Percentiles rank a stretch among this genome's conserved stretches.
These are phyloP conservation scores for Cronartium quercuum DNA, from an alignment of 1,284 basidiomycete species.

Conservation along the genomic window DNA sequence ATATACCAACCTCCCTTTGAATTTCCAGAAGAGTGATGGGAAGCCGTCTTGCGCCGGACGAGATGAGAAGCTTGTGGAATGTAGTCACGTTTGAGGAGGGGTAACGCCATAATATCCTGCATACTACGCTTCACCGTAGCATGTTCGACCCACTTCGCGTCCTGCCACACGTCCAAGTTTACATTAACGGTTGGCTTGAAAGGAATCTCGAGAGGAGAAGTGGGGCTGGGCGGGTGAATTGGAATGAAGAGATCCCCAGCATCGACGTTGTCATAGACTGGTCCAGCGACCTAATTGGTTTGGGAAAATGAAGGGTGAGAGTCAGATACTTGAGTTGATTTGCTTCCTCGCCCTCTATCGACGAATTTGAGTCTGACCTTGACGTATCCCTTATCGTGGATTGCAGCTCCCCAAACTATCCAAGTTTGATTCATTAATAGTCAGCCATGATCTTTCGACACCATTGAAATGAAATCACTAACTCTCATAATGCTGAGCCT, in stretches of 20 bases:
- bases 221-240: slow-evolving; percentile 9
- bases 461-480: neutral
- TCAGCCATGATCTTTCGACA: too few relatives aligned
- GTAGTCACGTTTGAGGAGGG: neutral
- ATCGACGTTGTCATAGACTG: slow-evolving; percentile 22
- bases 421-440: too few relatives aligned
- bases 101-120: too few relatives aligned
- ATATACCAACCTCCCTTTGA: slow-evolving; percentile 11
- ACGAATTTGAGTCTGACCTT: neutral
- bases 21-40: neutral
- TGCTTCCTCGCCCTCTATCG: neutral
- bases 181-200: neutral
- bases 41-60: neutral
- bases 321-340: neutral
- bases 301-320: neutral
- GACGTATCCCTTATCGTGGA: neutral
- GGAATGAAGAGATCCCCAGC: slow-evolving; percentile 22
- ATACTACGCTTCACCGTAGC: too few relatives aligned
- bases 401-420: neutral
- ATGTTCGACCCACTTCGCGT: too few relatives aligned
- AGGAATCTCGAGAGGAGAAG: neutral
- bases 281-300: neutral
- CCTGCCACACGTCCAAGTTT: neutral
- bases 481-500: neutral
- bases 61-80: neutral